Evolutionary conservation across 805 yeast genomes (phyloP), one percentile per base, ranked within the genome.

Genomic region (Saccharomycopsis javanensis): DNA sequence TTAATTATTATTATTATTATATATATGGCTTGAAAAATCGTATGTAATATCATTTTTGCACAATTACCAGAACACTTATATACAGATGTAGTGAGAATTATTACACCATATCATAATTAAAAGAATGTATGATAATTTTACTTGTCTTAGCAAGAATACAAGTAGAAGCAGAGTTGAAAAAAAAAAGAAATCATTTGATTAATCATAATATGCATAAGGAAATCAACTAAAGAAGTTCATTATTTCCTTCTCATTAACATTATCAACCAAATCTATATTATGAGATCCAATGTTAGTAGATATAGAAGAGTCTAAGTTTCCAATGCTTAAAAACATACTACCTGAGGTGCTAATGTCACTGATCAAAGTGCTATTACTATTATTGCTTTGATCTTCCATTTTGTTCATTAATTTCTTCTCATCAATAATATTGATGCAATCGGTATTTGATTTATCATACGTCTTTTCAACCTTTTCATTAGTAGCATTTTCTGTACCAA

Each of bases 271-370:
- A 42, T 42, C 48, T 42, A 42, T 42, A 42, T 25, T 42, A 25
- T 42, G 48, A 20, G 30, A 20, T 42, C 25, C 23, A 42, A 42
- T 42, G 48, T 42, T 42, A 42, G 48, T 42, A 42, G 48, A 42
- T 20, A 20, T 42, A 20, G 48, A 42, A 23, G 48, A 42, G 25
- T 42, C 48, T 20, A 42, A 42, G 48, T 42, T 42, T 42, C 23
- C 48, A 42, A 42, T 42, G 23, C 48, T 42, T 23, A 42, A 42
- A 23, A 42, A 42, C 48, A 42, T 42, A 42, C 48, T 42, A 42
- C 16, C 48, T 16, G 48, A 20, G 23, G 23, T 42, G 23, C 48
- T 42, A 23, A 42, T 42, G 13, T 42, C 48, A 42, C 48, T 42
- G 10, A 42, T 42, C 13, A 42, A 20, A 42, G 48, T 42, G 48